A percentile compares a stretch with the other conserved stretches of the same genome.
Conservation (phyloP, 2,329 filamentous ascomycete species). For the Cercospora sesami region DNA sequence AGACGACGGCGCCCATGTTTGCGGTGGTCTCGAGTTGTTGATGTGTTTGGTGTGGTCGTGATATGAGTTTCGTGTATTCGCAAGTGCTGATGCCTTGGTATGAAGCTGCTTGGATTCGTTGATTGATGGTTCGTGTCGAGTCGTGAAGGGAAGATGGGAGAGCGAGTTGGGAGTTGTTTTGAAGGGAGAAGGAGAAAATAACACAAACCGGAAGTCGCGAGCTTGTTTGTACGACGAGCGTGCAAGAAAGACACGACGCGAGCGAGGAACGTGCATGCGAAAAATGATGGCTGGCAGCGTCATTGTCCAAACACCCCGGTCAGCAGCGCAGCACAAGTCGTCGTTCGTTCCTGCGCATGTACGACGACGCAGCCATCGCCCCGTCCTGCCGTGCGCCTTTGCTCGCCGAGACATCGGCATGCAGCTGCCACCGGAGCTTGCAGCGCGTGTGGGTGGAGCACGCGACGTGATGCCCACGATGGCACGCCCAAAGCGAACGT, state of each 20-base stretch:
- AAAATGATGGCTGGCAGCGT: not conserved
- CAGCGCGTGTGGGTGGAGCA: conserved; percentile 9
- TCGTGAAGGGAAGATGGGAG: not conserved
- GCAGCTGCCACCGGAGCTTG: not conserved
- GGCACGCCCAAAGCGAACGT: not conserved
- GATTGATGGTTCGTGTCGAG: not conserved
- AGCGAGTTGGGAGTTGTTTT: conserved; percentile 2
- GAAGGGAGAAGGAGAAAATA: not conserved
- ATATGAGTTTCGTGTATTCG: not conserved
- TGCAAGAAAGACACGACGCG: conserved; percentile 4
- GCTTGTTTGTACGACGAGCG: conserved; percentile 5
- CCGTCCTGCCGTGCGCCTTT: not conserved
- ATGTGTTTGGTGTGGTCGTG: not conserved
- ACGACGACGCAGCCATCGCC: not conserved
- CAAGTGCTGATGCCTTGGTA: conserved; percentile 4
- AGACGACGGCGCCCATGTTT: conserved; percentile 70
- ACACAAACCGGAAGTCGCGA: conserved; percentile 1
- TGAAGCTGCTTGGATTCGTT: not conserved
- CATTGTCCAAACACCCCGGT: conserved; percentile 3
- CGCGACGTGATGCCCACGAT: not conserved
- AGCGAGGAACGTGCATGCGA: conserved; percentile 3
- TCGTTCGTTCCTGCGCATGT: conserved; percentile 6
- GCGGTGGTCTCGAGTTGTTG: conserved; percentile 7
- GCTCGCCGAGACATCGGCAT: conserved; percentile 1
- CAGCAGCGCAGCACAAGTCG: conserved; percentile 3